Evolutionary conservation across 2,329 filamentous ascomycete species (phyloP).

Genomic region (Coniochaeta ligniaria): DNA sequence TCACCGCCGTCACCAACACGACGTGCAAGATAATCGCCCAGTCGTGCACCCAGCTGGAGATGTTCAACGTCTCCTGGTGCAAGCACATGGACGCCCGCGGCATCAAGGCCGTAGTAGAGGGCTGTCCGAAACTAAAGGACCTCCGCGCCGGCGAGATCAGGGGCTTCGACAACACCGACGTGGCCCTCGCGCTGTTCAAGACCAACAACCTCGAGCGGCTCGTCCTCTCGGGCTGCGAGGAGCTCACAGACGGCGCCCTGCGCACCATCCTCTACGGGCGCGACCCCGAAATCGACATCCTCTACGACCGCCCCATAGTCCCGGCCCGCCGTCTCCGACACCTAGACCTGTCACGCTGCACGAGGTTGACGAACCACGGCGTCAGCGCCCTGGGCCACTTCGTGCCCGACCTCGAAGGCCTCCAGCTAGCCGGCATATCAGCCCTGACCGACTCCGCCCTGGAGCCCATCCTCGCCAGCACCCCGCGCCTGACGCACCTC

Average conservation of each 20-base stretch:
- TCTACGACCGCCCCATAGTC: slow-evolving; percentile 70
- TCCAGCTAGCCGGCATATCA: slow-evolving; percentile 76
- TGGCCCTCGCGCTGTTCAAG: slow-evolving; percentile 69
- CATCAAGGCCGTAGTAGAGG: slow-evolving; percentile 63
- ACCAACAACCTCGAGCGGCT: slow-evolving; percentile 79
- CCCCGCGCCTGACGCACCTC: slow-evolving; percentile 73
- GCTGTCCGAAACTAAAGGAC: slow-evolving; percentile 68
- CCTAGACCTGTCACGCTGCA: slow-evolving; percentile 77
- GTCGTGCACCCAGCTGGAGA: slow-evolving; percentile 74
- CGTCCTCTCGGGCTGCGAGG: slow-evolving; percentile 70
- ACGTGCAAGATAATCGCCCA: slow-evolving; percentile 81
- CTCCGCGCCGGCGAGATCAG: slow-evolving; percentile 74
- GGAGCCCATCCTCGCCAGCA: slow-evolving; percentile 63
- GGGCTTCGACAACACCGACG: slow-evolving; percentile 67
- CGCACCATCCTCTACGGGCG: slow-evolving; percentile 67
- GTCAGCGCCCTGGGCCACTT: slow-evolving; percentile 66
- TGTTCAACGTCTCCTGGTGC: slow-evolving; percentile 90
- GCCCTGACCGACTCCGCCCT: slow-evolving; percentile 68
- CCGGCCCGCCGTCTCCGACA: slow-evolving; percentile 74
- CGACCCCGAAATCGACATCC: slow-evolving; percentile 70
- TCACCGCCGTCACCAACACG: slow-evolving; percentile 71
- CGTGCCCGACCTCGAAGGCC: slow-evolving; percentile 71
- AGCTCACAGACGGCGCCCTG: slow-evolving; percentile 69
- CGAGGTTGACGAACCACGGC: slow-evolving; percentile 63
- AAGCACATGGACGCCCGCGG: slow-evolving; percentile 74